These are phyloP conservation scores for Aureobasidium lini DNA, from an alignment of 2,329 filamentous ascomycete species.

Conservation along the genomic window DNA sequence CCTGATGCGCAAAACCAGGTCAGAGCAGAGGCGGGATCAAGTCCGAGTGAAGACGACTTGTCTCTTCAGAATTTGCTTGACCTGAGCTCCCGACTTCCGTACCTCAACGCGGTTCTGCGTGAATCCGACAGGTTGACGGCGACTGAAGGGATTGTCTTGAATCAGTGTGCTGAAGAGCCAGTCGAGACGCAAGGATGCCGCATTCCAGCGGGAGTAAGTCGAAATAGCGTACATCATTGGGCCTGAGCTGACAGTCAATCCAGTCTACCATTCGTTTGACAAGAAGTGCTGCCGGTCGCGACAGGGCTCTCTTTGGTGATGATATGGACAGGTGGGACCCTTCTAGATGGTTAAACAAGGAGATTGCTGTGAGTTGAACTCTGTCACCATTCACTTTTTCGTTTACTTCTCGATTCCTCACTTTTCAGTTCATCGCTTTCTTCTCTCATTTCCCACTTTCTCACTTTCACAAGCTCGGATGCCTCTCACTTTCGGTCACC, in stretches of 20 bases:
- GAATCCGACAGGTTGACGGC: conserved; percentile 9
- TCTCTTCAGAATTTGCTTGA: not conserved
- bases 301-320: conserved; percentile 13
- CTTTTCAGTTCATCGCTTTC: not conserved
- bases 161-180: not conserved
- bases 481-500: not conserved
- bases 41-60: not conserved
- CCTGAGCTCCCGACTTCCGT: not conserved
- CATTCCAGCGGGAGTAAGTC: not conserved
- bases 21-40: not conserved
- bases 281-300: conserved; percentile 9
- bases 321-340: conserved; percentile 11
- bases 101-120: not conserved
- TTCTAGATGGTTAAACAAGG: conserved; percentile 1
- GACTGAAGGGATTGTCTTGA: conserved; percentile 12
- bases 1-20: not conserved
- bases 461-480: not conserved
- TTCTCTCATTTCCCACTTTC: not conserved
- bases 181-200: not conserved
- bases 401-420: not conserved
- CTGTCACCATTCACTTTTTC: not conserved
- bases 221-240: not conserved
- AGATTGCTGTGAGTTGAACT: not conserved
- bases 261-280: conserved; percentile 16
- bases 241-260: not conserved